These are phyloP conservation scores for Typha latifolia DNA, from an alignment of 176 grass and related monocot species.

Conservation along the genomic window DNA sequence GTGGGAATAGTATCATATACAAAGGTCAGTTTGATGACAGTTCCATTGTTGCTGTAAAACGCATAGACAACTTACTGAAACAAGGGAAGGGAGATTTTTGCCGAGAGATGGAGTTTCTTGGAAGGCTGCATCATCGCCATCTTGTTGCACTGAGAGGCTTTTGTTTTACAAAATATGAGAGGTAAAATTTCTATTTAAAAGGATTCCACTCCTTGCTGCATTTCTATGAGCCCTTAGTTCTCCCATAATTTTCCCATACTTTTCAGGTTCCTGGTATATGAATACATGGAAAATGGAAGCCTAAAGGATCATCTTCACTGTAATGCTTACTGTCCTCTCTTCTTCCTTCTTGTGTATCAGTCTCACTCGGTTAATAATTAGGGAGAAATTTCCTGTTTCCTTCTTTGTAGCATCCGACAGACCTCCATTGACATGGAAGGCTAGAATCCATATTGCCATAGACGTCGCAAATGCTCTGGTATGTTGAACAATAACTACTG, in stretches of 20 bases:
- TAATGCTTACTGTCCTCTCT: conserved; percentile 47
- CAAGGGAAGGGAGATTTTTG: conserved; percentile 47
- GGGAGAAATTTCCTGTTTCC: conserved; percentile 20
- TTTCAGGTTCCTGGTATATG: conserved; percentile 77
- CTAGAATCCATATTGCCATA: conserved; percentile 81
- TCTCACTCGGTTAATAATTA: conserved; percentile 17
- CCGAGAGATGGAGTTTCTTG: conserved; percentile 82
- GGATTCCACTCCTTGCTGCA: conserved; percentile 10
- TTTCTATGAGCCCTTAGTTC: conserved; percentile 16
- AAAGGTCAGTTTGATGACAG: conserved; percentile 74
- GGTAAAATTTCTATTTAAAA: conserved; percentile 24
- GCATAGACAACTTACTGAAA: conserved; percentile 39
- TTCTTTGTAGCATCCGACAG: conserved; percentile 49
- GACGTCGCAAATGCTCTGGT: conserved; percentile 96
- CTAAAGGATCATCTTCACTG: conserved; percentile 77
- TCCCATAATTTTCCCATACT: too few relatives aligned
- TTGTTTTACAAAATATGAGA: conserved; percentile 58
- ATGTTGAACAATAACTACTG: conserved; percentile 10
- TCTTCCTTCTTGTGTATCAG: conserved; percentile 13
- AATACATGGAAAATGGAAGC: conserved; percentile 97
- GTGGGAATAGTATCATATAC: conserved; percentile 46
- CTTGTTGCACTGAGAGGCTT: conserved; percentile 80
- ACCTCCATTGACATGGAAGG: conserved; percentile 65
- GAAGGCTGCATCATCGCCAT: conserved; percentile 83
- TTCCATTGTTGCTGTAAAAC: conserved; percentile 52